Base-by-base conservation (phyloP, 108 stramenopile species). In the Skeletonema tropicum region DNA sequence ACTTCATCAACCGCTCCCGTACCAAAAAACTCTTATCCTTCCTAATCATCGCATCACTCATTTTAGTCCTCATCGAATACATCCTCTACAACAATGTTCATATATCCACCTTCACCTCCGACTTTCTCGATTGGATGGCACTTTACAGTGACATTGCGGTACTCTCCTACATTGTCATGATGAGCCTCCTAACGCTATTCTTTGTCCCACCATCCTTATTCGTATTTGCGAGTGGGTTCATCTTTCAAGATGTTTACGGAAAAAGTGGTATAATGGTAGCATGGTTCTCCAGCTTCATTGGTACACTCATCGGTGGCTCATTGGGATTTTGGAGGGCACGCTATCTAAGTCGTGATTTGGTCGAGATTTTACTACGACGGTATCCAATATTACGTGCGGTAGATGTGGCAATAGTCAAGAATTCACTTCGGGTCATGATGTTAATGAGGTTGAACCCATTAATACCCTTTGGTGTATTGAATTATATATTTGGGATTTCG, bases 401-500 rank as follows among this genome's bases (percentile, higher is more conserved):
- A 10, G 80, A 81, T 64, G 52, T 60, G 5, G 80, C 80, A 5
- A 63, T 81, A 29, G 64, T 77, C 0, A 33, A 55, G 11, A 77
- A 76, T 66, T 76, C 75, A 6, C 29, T 81, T 2, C 17, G 76
- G 29, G 75, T 81, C 17, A 81, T 81, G 80, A 66, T 76, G 42
- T 36, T 81, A 26, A 14, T 77, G 65, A 29, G 80, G 14, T 64
- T 81, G 57, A 77, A 77, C 66, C 70, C 68, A 5, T 32, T 81
- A 1, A 72, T 81, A 33, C 80, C 80, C 2, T 81, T 81, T 66
- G 75, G 75, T 5, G 70, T 76, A 7, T 38, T 80, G 68, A 80
- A 80, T 71, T 80, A 80, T 46, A 31, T 76, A n/a, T 75, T 75
- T 58, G 79, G 79, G 5, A 71, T 80, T 5, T 70, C 75, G n/a